Base-by-base conservation (phyloP, 306 rosid species). In the Hippophae rhamnoides region DNA sequence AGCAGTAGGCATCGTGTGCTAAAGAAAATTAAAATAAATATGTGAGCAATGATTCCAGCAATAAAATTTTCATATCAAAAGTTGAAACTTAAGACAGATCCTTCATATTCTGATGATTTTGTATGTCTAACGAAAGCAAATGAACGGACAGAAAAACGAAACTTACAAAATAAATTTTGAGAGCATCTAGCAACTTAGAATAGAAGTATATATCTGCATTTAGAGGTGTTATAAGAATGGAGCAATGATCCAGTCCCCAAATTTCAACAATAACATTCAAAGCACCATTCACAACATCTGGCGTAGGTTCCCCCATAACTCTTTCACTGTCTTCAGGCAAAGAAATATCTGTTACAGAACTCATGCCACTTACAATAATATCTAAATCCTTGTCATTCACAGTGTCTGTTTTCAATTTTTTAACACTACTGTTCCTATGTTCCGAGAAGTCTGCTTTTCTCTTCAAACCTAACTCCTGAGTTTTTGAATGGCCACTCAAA, bases 121-220 rank as follows among this genome's bases (percentile, higher is more conserved):
- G 43, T 58, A 43, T 51, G n/a, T 46, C 5, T 26, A 14, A 43
- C 13, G 6, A 42, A 64, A 10, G 51, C 44, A 57, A 42, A 79
- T 68, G 31, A 63, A 53, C 59, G 64, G 10, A 63, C 8, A 7
- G 40, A 26, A 53, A 50, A 72, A 57, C 5, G 50, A 62, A 61
- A 79, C 94, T 62, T 85, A 92, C 96, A 11, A 63, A 70, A 69
- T 74, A 87, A 70, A 74, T 75, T 85, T 77, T 83, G 72, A 92
- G 81, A 52, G 89, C 82, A 69, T 87, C 88, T 8, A 92, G 81
- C 57, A 92, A 64, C 72, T 82, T 87, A 52, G 87, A 79, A 63
- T 76, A 71, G 46, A 90, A 77, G 76, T 73, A 84, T 57, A 62
- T 74, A 49, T 76, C 85, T 12, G 63, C 65, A 52, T 83, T 89